phyloP scores from a whole-genome alignment of 371 early-diverging fungal species.

The Dichotomocladium elegans region DNA sequence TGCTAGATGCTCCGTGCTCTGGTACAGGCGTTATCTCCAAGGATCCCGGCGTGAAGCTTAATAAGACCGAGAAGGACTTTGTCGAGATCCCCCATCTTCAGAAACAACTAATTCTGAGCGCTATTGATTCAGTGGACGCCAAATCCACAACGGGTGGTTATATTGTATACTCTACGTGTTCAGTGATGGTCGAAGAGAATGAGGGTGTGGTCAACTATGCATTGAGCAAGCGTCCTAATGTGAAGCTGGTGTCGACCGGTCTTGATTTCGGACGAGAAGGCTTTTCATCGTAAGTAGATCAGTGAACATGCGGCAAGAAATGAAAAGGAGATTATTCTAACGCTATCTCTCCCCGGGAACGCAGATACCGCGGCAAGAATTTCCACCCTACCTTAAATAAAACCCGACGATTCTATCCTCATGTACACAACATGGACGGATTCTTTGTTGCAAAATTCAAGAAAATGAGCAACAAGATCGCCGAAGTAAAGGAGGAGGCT shows the following conservation, averaged over 20 bases:
- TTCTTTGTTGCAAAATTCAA: conserved; percentile 98
- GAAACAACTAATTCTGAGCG: conserved; percentile 94
- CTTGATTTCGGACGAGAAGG: conserved; percentile 94
- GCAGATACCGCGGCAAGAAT: conserved; percentile 78
- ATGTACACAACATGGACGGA: conserved; percentile 99
- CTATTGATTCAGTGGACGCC: conserved; percentile 97
- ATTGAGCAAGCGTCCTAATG: conserved; percentile 89
- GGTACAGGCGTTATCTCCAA: conserved; percentile 99
- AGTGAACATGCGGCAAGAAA: not conserved
- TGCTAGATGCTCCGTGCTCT: conserved; percentile 99
- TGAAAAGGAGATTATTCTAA: not conserved
- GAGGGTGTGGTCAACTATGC: conserved; percentile 98
- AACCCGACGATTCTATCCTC: conserved; percentile 96
- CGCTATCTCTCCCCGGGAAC: not conserved
- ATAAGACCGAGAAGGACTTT: conserved; percentile 93
- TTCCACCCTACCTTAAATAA: conserved; percentile 87
- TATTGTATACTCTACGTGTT: conserved; percentile 99
- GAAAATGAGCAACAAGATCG: conserved; percentile 75
- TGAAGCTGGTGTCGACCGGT: conserved; percentile 87
- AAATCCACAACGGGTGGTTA: conserved; percentile 91
- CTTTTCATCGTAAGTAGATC: conserved; percentile 54
- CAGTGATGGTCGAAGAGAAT: conserved; percentile 98
- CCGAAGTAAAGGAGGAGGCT: conserved; percentile 36
- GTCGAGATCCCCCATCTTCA: conserved; percentile 88
- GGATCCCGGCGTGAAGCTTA: conserved; percentile 94